A percentile compares a stretch with the other conserved stretches of the same genome.
phyloP scores from a whole-genome alignment of 2,329 filamentous ascomycete species.

The Alternaria solani region DNA sequence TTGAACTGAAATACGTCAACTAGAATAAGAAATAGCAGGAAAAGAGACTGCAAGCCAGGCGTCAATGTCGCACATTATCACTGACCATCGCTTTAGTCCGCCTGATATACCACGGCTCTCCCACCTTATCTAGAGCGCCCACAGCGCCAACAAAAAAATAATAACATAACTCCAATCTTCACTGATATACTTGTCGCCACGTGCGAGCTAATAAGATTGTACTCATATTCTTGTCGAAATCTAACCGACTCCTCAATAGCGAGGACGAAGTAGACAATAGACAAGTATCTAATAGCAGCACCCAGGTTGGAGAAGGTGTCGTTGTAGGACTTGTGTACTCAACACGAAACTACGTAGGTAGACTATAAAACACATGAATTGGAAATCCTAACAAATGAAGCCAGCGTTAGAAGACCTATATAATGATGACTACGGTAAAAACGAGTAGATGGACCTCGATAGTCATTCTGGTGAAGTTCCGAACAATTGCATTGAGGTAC shows the following conservation, averaged over 20 bases:
- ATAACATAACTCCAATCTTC: too few species aligned
- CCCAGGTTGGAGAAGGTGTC: neutral
- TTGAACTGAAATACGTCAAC: neutral
- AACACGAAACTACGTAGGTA: neutral
- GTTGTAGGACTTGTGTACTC: neutral
- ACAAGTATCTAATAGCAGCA: neutral
- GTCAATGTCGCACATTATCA: neutral
- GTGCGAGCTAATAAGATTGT: neutral
- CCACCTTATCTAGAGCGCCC: neutral
- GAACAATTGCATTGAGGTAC: neutral
- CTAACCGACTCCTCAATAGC: neutral
- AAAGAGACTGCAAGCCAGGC: neutral
- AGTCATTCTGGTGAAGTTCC: neutral
- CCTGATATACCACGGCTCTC: neutral
- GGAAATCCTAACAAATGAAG: too few species aligned
- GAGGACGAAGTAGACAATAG: neutral
- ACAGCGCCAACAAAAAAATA: too few species aligned
- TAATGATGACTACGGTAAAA: too few species aligned
- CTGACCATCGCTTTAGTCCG: neutral
- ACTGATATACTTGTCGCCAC: too few species aligned
- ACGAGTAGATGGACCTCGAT: neutral
- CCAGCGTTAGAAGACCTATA: too few species aligned
- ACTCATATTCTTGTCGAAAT: neutral
- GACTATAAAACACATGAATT: neutral
- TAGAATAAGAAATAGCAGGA: neutral